Evolutionary conservation across 176 grass and related monocot genomes (phyloP).

Genomic region (Phragmites australis): DNA sequence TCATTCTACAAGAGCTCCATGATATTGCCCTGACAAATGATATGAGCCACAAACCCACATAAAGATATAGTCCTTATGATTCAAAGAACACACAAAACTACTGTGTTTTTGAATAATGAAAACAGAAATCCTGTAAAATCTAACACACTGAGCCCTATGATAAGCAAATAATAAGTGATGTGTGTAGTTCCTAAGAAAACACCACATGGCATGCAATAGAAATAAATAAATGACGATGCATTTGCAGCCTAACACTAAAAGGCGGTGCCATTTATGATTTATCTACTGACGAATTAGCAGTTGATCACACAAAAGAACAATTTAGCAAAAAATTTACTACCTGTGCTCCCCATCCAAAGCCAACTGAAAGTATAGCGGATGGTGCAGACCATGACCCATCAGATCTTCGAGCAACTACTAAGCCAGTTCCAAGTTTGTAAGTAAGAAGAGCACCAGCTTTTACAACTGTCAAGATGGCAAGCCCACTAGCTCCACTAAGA

Average conservation of each 20-base stretch:
- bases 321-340: constrained; percentile 36
- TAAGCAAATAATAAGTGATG: background rate
- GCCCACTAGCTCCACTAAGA: constrained; percentile 75
- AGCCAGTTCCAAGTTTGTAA: constrained; percentile 87
- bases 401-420: constrained; percentile 75
- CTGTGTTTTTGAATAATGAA: background rate
- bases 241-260: background rate
- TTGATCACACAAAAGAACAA: background rate
- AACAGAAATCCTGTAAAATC: background rate
- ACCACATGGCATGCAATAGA: background rate
- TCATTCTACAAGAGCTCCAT: background rate
- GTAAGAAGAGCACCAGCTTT: constrained; percentile 85
- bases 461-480: constrained; percentile 79
- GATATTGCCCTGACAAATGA: too few relatives aligned
- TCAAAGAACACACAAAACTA: too few relatives aligned
- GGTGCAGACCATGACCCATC: constrained; percentile 92
- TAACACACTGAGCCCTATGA: background rate
- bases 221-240: background rate
- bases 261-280: background rate
- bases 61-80: background rate
- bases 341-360: constrained; percentile 95
- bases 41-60: background rate
- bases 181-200: background rate
- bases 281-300: background rate
- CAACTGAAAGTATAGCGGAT: constrained; percentile 71